Base-by-base conservation (phyloP, 2,329 filamentous ascomycete species). In the Botryotinia narcissicola region DNA sequence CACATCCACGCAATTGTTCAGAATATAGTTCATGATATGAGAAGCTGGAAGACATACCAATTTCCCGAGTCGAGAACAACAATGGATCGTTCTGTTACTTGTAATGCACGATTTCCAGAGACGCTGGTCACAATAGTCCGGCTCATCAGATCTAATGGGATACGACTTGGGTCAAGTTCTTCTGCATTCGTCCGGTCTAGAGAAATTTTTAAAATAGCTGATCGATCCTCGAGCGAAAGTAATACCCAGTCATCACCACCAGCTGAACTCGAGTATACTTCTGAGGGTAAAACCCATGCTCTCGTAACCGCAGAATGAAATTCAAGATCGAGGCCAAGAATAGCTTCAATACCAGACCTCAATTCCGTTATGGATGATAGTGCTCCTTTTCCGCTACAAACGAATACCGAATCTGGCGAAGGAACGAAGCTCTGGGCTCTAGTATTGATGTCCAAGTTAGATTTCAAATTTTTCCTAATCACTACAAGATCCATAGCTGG, bases 321-420 rank as follows among this genome's bases (percentile, higher is more conserved):
- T 35, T 88, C 86, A 18, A 90, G 83, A 35, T 89, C 87, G 8
- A 89, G 78, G 1, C 87, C 89, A 76, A 93, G 88, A 73, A 87
- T 89, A 29, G 91, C 93, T 78, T 92, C 89, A 42, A 93, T 83
- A 6, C 93, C 93, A 80, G 89, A 85, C 75, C 92, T 87, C 75
- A 93, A 85, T 78, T 95, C 92, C 4, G 89, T 88, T 37, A 95
- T 83, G 12, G 87, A 86, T 16, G 92, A 92, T 44, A 85, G 86
- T 1, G 83, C 82, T 0, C 90, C 90, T 76, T 88, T 88, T 0
- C 91, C 90, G 32, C 90, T 90, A 61, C 90, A 91, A 35, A 88
- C 87, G 81, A 92, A 94, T 22, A 94, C 80, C 37, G 87, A 85
- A 77, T 91, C 88, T n/a, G 84, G 84, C 42, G 77, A 70, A 71